phyloP scores from a whole-genome alignment of 2,329 filamentous ascomycete genomes.

The Aspergillus costaricaensis region DNA sequence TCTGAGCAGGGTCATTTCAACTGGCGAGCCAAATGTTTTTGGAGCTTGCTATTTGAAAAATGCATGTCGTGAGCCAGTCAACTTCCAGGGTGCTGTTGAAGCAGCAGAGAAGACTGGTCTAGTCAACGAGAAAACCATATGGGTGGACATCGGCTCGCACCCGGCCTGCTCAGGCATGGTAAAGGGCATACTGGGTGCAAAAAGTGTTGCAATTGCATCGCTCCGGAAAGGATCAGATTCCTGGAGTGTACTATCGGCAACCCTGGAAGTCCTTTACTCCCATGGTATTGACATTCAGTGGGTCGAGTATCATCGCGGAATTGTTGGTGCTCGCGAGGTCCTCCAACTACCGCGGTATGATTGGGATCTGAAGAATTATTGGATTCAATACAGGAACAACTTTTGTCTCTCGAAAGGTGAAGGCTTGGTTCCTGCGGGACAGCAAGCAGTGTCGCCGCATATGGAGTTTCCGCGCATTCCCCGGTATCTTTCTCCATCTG shows the following conservation, averaged over 20 bases:
- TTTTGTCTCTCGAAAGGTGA: constrained; percentile 72
- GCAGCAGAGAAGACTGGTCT: neutral
- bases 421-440: constrained; percentile 31
- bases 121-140: constrained; percentile 43
- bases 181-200: constrained; percentile 63
- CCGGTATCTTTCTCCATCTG: constrained; percentile 61
- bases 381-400: constrained; percentile 71
- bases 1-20: constrained; percentile 27
- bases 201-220: constrained; percentile 61
- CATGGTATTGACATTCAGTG: constrained; percentile 69
- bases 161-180: constrained; percentile 70
- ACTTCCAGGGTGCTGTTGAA: constrained; percentile 1
- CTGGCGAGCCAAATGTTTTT: neutral
- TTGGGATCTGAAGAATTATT: constrained; percentile 72
- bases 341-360: constrained; percentile 68
- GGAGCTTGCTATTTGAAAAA: neutral
- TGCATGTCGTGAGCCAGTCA: constrained; percentile 4
- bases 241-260: constrained; percentile 64
- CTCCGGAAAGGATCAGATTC: constrained; percentile 63
- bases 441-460: neutral
- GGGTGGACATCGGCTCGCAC: constrained; percentile 72
- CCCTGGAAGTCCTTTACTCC: constrained; percentile 62
- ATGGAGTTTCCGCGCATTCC: constrained; percentile 39
- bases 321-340: constrained; percentile 59
- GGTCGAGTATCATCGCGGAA: constrained; percentile 68